Conservation (phyloP, 305 asterid species). For the Solanum chacoense region DNA sequence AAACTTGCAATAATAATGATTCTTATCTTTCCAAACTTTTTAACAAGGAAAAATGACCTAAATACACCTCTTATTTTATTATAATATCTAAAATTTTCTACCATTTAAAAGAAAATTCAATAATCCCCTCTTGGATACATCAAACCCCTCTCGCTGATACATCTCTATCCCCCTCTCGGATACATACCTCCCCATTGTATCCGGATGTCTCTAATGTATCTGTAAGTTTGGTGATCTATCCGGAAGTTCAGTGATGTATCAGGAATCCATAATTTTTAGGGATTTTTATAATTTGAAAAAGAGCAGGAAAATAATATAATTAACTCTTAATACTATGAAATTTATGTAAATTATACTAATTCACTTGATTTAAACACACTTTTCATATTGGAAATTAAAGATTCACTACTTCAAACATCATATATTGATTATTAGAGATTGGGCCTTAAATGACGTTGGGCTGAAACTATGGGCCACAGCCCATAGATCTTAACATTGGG, state of each 20-base stretch:
- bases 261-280: accelerated
- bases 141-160: too few species aligned
- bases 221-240: too few species aligned
- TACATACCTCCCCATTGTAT: too few species aligned
- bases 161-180: too few species aligned
- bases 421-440: neutral
- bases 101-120: neutral
- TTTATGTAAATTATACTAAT: neutral
- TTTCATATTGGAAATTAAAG: neutral
- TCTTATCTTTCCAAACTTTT: neutral
- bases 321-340: neutral
- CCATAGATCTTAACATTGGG: neutral
- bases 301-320: neutral
- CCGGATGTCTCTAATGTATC: too few species aligned
- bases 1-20: neutral
- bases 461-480: neutral
- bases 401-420: neutral
- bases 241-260: too few species aligned
- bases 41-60: neutral
- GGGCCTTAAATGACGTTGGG: neutral
- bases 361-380: neutral
- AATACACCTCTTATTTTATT: too few species aligned
- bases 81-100: neutral
- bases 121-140: neutral
- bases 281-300: neutral